Percentiles rank a stretch among this genome's conserved stretches.
Evolutionary conservation across 306 rosid species (phyloP).

Genomic region (Luffa acutangula): DNA sequence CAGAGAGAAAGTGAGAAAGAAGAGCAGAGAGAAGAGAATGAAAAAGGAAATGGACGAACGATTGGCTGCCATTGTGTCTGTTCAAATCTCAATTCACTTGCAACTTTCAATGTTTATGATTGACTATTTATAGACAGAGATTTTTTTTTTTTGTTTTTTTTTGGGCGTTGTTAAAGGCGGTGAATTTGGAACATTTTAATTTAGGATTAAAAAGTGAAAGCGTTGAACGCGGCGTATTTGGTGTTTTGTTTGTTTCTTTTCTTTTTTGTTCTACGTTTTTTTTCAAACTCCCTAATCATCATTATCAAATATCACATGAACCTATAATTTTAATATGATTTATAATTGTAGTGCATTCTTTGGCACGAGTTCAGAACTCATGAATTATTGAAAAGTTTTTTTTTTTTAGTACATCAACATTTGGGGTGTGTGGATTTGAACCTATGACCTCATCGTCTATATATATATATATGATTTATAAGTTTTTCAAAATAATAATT

Average conservation of each 20-base stretch:
- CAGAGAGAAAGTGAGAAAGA: slow-evolving; percentile 42
- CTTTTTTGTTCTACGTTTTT: not conserved
- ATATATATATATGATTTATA: too few species aligned
- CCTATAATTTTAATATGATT: too few species aligned
- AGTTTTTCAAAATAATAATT: too few species aligned
- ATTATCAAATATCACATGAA: not conserved
- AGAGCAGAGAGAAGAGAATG: slow-evolving; percentile 40
- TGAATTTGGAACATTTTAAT: not conserved
- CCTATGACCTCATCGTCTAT: too few species aligned
- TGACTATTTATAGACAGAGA: not conserved
- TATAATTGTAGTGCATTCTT: too few species aligned
- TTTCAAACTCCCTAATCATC: not conserved
- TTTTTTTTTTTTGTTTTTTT: not conserved
- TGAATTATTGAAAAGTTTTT: too few species aligned
- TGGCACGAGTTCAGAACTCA: too few species aligned
- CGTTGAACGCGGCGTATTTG: not conserved
- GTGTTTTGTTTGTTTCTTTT: not conserved
- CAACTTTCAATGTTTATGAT: not conserved
- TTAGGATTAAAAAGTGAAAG: not conserved
- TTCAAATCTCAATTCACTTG: too few species aligned
- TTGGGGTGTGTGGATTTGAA: too few species aligned
- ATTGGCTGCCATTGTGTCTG: not conserved
- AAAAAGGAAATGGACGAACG: slow-evolving; percentile 30
- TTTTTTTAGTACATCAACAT: too few species aligned
- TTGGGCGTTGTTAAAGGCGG: not conserved